Conservation (phyloP, 192 early-diverging fungal species). For the Backusella westeae region DNA sequence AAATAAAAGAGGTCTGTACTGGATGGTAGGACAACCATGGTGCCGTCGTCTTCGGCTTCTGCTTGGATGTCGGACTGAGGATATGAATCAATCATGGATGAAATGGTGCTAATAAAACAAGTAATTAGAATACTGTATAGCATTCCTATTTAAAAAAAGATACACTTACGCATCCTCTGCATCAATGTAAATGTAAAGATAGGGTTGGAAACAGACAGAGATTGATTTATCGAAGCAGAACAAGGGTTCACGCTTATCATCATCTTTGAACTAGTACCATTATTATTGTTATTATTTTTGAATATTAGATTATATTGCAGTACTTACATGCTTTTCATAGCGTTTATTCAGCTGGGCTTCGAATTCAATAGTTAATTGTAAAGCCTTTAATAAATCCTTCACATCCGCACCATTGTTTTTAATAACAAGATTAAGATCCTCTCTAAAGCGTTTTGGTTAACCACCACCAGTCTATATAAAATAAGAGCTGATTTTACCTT, state of each 20-base stretch:
- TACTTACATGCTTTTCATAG: slow-evolving; percentile 56
- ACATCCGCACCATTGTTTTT: slow-evolving; percentile 46
- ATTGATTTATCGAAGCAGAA: slow-evolving; percentile 72
- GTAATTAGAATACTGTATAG: background rate
- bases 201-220: slow-evolving; percentile 84
- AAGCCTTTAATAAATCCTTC: slow-evolving; percentile 65
- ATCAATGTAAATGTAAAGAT: slow-evolving; percentile 83
- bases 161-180: slow-evolving; percentile 72
- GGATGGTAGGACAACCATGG: slow-evolving; percentile 73
- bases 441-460: slow-evolving; percentile 34
- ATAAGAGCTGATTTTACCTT: slow-evolving; percentile 44
- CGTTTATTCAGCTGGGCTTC: slow-evolving; percentile 80
- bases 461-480: background rate
- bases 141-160: background rate
- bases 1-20: slow-evolving; percentile 90
- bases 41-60: slow-evolving; percentile 53
- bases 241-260: slow-evolving; percentile 26
- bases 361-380: slow-evolving; percentile 88
- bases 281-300: background rate
- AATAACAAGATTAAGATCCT: slow-evolving; percentile 68
- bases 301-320: background rate
- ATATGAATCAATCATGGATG: slow-evolving; percentile 59
- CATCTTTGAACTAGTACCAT: background rate
- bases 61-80: slow-evolving; percentile 38
- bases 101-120: slow-evolving; percentile 47